Conservation (phyloP, 805 yeast genomes). For the Kazachstania martiniae region DNA sequence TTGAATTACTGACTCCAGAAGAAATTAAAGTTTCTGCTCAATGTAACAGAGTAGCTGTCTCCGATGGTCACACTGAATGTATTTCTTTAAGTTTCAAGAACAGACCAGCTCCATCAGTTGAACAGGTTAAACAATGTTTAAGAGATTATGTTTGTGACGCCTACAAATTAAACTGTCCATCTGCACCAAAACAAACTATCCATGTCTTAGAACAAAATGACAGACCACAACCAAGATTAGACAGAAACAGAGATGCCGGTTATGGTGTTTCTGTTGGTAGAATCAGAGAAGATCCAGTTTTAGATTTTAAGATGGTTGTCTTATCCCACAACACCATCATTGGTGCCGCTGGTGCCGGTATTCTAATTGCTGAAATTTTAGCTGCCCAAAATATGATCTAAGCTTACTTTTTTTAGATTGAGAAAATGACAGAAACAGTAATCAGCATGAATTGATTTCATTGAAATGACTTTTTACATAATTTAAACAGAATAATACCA, state of each 20-base stretch:
- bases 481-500: too few species aligned
- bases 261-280: constrained; percentile 93
- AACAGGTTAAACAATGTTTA: constrained; percentile 60
- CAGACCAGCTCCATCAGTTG: constrained; percentile 77
- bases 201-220: constrained; percentile 85
- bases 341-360: constrained; percentile 98
- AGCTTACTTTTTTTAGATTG: too few species aligned
- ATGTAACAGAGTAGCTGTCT: constrained; percentile 93
- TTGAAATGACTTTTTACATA: too few species aligned
- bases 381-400: constrained; percentile 65
- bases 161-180: constrained; percentile 62
- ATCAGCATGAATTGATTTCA: too few species aligned
- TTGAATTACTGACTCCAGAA: constrained; percentile 49
- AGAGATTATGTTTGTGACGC: constrained; percentile 79
- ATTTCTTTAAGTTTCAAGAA: constrained; percentile 75
- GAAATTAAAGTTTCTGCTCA: constrained; percentile 87
- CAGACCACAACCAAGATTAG: constrained; percentile 96
- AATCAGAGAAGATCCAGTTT: constrained; percentile 82
- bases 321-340: constrained; percentile 93
- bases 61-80: constrained; percentile 97
- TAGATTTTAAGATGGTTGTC: constrained; percentile 95
- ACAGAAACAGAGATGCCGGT: constrained; percentile 90
- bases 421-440: too few species aligned
- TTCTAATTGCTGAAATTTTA: constrained; percentile 86
- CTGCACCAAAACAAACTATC: constrained; percentile 89